These are phyloP conservation scores for Crucihimalaya himalaica DNA, from an alignment of 345 rosid species.

Conservation along the genomic window DNA sequence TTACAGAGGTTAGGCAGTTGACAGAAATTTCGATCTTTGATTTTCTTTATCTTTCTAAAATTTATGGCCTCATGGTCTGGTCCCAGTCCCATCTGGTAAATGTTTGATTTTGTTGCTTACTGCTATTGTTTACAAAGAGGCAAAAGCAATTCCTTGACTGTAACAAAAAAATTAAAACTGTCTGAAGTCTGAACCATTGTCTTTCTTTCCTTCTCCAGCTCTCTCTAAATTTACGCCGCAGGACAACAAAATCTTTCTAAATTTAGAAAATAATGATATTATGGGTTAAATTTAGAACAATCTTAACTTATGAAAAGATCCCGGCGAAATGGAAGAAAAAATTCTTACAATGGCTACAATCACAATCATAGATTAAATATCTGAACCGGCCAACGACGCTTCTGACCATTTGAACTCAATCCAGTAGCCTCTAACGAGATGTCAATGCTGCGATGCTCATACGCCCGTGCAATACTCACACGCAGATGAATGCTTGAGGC, in stretches of 20 bases:
- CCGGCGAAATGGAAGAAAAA: background rate
- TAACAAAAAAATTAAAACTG: background rate
- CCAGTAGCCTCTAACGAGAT: conserved; percentile 72
- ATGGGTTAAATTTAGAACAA: background rate
- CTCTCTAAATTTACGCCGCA: background rate
- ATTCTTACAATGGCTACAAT: conserved; percentile 20
- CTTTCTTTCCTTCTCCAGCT: background rate
- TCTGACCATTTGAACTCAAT: conserved; percentile 53
- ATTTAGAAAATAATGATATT: background rate
- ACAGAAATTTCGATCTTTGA: too few relatives aligned
- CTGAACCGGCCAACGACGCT: conserved; percentile 70
- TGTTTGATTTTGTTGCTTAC: background rate
- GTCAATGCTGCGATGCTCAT: conserved; percentile 83
- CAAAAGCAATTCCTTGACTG: background rate
- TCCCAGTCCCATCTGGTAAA: background rate
- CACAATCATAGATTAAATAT: conserved; percentile 62
- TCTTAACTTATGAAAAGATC: background rate
- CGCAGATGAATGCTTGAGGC: conserved; percentile 67
- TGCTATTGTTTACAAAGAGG: too few relatives aligned
- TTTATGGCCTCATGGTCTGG: background rate
- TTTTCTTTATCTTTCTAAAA: background rate
- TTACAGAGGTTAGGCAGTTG: background rate
- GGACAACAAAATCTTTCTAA: background rate
- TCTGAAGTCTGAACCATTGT: background rate
- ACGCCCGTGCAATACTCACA: conserved; percentile 76